phyloP scores from a whole-genome alignment of 768 basidiomycete genomes.

The Zangia roseola region DNA sequence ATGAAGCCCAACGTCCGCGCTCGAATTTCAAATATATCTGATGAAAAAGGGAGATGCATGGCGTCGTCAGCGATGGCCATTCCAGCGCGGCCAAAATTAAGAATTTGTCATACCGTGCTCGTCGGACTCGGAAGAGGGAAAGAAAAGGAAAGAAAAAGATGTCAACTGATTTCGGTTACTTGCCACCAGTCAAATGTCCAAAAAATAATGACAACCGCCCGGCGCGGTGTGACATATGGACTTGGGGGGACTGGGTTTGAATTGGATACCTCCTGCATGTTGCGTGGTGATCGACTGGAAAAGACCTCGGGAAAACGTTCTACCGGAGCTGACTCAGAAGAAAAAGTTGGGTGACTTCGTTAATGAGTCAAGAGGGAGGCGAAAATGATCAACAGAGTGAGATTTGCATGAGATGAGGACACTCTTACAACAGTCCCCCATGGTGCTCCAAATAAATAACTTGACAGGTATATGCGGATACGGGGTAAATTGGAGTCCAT shows the following conservation, averaged over 20 bases:
- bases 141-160: too few relatives aligned
- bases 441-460: neutral
- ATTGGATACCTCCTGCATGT: neutral
- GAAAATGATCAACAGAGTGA: slow-evolving; percentile 12
- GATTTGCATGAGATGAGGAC: neutral
- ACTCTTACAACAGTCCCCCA: neutral
- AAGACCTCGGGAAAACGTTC: neutral
- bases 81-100: too few relatives aligned
- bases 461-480: neutral
- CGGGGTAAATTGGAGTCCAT: neutral
- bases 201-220: neutral
- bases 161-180: too few relatives aligned
- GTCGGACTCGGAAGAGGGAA: too few relatives aligned
- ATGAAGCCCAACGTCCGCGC: too few relatives aligned
- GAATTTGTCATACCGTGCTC: too few relatives aligned
- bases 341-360: slow-evolving; percentile 2
- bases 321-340: neutral
- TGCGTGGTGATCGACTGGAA: neutral
- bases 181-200: neutral
- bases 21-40: too few relatives aligned
- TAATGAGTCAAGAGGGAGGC: slow-evolving; percentile 2
- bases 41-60: too few relatives aligned
- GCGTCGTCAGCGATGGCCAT: too few relatives aligned
- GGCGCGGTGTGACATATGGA: neutral
- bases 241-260: neutral